Conservation (phyloP, 305 asterid species). For the Fraxinus nigra region DNA sequence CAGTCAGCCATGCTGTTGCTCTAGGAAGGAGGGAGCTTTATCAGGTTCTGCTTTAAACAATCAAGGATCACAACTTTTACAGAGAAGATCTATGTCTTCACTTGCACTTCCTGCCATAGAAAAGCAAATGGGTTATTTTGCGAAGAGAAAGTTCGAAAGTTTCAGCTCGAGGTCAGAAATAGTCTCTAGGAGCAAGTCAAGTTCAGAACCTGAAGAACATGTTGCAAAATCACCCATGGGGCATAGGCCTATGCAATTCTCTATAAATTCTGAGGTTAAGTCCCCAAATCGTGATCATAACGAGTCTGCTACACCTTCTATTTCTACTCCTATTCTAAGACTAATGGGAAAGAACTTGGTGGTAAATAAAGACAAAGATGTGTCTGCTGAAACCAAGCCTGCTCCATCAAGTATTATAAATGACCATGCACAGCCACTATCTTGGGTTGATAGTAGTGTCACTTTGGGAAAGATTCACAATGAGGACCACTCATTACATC, state of each 20-base stretch:
- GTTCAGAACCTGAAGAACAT: conserved; percentile 27
- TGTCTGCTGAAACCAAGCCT: conserved; percentile 31
- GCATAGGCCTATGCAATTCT: conserved; percentile 23
- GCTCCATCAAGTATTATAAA: conserved; percentile 25
- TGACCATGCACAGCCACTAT: conserved; percentile 29
- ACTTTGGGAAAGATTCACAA: conserved; percentile 28
- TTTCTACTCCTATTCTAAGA: conserved; percentile 67
- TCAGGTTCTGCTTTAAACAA: conserved; percentile 33
- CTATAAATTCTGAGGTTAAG: conserved; percentile 42
- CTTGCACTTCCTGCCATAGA: conserved; percentile 33
- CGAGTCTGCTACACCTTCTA: conserved; percentile 54
- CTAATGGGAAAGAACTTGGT: conserved; percentile 90
- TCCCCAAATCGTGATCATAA: conserved; percentile 31
- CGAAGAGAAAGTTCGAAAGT: conserved; percentile 16
- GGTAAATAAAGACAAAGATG: conserved; percentile 60
- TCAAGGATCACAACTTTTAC: conserved; percentile 49
- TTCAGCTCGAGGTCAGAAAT: conserved; percentile 28
- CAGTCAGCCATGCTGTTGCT: conserved; percentile 66
- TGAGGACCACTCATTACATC: conserved; percentile 29
- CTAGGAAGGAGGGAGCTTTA: conserved; percentile 51
- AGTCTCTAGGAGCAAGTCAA: conserved; percentile 23
- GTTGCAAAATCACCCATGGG: conserved; percentile 23
- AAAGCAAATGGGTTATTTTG: conserved; percentile 31
- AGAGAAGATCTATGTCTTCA: conserved; percentile 38
- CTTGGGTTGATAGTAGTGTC: conserved; percentile 27